Evolutionary conservation across 352 stramenopile genomes (phyloP), one percentile per base, ranked within the genome.

Genomic region (Pythium brachiatum): DNA sequence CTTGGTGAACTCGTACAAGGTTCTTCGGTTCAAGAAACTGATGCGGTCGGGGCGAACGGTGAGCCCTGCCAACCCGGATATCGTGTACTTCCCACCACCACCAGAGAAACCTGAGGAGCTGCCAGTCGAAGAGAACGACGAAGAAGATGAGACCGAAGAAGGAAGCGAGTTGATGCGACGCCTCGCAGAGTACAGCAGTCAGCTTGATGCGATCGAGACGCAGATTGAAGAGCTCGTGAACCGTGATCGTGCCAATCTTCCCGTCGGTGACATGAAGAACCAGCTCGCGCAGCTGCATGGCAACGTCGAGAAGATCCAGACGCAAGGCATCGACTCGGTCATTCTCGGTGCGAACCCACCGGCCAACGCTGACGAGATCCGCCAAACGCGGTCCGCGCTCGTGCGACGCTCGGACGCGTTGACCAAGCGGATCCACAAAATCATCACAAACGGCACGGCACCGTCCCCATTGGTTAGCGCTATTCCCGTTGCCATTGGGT

Each of bases 21-120:
- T 92, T 20, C 62, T 95, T 53, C 78, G 79, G n/a, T 95, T 95
- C 64, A 95, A 92, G 64, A 93, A 93, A 53, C 80, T 92, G 13
- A 92, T 92, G 72, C 85, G 79, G 29, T 72, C 76, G 43, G 84
- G 82, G 12, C 79, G 81, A 13, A 86, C 79, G 1, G 85, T 83
- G n/a, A 91, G 86, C 47, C 86, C 86, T 13, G 81, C 82, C 23
- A 88, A 81, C 18, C 61, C 90, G n/a, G 61, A 77, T 57, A 72
- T 89, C 55, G 79, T 82, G 31, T 95, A 94, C 51, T 60, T 86
- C 1, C 83, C 85, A 20, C 80, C 85, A 13, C 74, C 68, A 1
- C 71, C 72, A 18, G 73, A 89, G 41, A 66, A 27, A 27, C 46
- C 53, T 20, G 55, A 57, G 53, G 70, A 74, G 23, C 43, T 52